Conservation (phyloP, 805 yeast genomes). For the Saccharomycopsis javanensis region DNA sequence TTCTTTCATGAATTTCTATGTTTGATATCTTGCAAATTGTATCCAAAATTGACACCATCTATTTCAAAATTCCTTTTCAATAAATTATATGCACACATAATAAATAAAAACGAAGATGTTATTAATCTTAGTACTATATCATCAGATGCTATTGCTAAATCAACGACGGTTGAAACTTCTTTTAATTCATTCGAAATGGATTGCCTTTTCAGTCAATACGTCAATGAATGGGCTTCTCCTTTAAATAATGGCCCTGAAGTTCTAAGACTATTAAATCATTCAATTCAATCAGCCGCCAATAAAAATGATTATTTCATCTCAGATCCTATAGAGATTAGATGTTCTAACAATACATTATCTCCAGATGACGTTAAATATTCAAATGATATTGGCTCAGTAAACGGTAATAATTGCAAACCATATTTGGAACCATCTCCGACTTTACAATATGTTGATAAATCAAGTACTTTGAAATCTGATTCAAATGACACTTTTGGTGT, state of each 20-base stretch:
- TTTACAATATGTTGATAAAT: conserved; percentile 25
- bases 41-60: conserved; percentile 70
- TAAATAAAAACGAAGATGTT: conserved; percentile 19
- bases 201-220: conserved; percentile 87
- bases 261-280: conserved; percentile 50
- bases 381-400: conserved; percentile 54
- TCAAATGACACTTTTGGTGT: conserved; percentile 23
- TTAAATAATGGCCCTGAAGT: conserved; percentile 66
- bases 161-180: conserved; percentile 59
- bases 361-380: conserved; percentile 27
- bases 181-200: conserved; percentile 92
- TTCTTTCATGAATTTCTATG: conserved; percentile 68
- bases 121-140: not conserved
- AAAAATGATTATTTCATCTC: conserved; percentile 71
- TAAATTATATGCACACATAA: conserved; percentile 69
- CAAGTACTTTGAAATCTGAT: not conserved
- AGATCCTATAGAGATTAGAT: conserved; percentile 91
- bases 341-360: conserved; percentile 69
- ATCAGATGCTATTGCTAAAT: not conserved
- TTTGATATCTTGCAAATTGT: conserved; percentile 66
- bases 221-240: conserved; percentile 97
- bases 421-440: conserved; percentile 71
- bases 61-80: conserved; percentile 79
- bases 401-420: conserved; percentile 78
- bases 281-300: conserved; percentile 50